Evolutionary conservation across 352 stramenopile genomes (phyloP), one percentile per base, ranked within the genome.

Genomic region (Pelagophyceae sp.): DNA sequence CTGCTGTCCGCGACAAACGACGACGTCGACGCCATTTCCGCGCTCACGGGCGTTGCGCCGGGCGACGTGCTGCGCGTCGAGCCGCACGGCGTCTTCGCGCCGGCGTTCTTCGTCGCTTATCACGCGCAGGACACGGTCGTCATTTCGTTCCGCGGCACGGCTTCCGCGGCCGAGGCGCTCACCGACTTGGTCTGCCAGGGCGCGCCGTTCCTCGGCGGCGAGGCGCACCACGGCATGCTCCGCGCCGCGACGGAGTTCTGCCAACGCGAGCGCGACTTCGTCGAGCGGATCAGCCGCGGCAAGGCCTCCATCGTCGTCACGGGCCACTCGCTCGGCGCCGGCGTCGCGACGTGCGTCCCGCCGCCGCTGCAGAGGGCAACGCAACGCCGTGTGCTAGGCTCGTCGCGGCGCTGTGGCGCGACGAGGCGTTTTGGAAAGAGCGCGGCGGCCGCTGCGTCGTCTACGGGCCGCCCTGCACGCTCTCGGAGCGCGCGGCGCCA

Each of bases 321-420:
- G 15, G 67, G 67, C 20, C 67, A 74, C 38, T 74, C 67, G 35
- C 19, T 74, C 17, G 67, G 67, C 67, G 67, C 17, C 35, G 67
- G 67, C 37, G 33, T n/a, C 33, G 67, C 67, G 31, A 80, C 85
- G 17, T 25, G 15, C 50, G 50, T 60, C 50, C 17, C 50, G 50
- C 17, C 50, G n/a, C n/a, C n/a, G n/a, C n/a, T n/a, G n/a, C n/a
- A n/a, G n/a, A n/a, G n/a, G n/a, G n/a, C n/a, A n/a, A n/a, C n/a
- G n/a, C n/a, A n/a, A n/a, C n/a, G n/a, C n/a, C n/a, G n/a, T n/a
- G n/a, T n/a, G n/a, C n/a, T n/a, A n/a, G n/a, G 11, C 45, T 54
- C 45, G 45, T 54, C 45, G 45, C 45, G 11, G 45, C 45, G 11
- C 45, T 54, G 11, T 54, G 45, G 45, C 45, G 45, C 45, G 23